Evolutionary conservation across 2,329 filamentous ascomycete genomes (phyloP).

Genomic region (Thelonectria rubi): DNA sequence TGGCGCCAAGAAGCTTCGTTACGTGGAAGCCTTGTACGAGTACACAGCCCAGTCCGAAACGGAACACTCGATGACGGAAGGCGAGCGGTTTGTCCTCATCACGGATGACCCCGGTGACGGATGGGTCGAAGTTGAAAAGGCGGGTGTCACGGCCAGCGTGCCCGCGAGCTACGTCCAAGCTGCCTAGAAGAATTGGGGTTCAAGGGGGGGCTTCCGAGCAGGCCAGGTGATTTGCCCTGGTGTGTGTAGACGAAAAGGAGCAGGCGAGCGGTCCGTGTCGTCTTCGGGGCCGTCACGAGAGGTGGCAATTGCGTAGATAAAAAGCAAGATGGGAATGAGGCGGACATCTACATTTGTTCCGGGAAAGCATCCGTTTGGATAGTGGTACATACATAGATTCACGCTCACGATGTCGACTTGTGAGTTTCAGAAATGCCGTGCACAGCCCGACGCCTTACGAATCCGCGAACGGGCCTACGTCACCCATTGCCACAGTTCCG

Average conservation of each 20-base stretch:
- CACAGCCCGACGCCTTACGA: conserved; percentile 6
- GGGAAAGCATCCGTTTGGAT: conserved; percentile 26
- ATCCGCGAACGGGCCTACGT: neutral
- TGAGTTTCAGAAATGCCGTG: neutral
- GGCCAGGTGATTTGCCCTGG: neutral
- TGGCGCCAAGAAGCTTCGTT: conserved; percentile 91
- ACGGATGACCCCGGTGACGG: conserved; percentile 90
- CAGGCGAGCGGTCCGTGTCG: conserved; percentile 16
- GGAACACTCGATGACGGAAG: conserved; percentile 90
- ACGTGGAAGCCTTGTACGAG: conserved; percentile 92
- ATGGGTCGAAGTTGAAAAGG: conserved; percentile 96
- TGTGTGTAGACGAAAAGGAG: conserved; percentile 32
- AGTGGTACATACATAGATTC: conserved; percentile 23
- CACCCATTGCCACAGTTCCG: neutral
- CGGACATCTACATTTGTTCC: conserved; percentile 27
- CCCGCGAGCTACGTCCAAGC: conserved; percentile 92
- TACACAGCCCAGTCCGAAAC: conserved; percentile 86
- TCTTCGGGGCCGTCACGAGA: conserved; percentile 19
- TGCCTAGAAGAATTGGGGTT: conserved; percentile 56
- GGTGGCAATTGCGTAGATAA: conserved; percentile 16
- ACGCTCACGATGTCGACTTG: neutral
- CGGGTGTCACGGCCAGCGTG: conserved; percentile 85
- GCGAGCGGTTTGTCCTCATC: conserved; percentile 90
- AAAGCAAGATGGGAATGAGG: conserved; percentile 10
- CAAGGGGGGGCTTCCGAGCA: neutral